These are phyloP conservation scores for Huntiella decipiens DNA, from an alignment of 2,329 filamentous ascomycete genomes.

Conservation along the genomic window DNA sequence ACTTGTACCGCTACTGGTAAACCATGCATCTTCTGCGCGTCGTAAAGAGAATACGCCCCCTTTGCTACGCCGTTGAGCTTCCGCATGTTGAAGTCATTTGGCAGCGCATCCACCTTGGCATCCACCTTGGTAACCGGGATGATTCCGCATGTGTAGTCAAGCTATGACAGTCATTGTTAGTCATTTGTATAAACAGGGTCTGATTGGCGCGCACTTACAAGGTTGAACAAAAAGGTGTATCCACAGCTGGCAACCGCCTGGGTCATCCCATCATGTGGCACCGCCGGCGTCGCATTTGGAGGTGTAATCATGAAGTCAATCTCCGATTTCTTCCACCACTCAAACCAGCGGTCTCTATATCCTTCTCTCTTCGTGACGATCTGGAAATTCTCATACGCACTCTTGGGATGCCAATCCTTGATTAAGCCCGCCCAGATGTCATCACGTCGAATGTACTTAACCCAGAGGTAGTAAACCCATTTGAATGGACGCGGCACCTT, in stretches of 20 bases:
- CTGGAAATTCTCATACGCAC: conserved; percentile 63
- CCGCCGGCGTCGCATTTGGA: conserved; percentile 78
- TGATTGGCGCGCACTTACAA: conserved; percentile 32
- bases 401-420: conserved; percentile 53
- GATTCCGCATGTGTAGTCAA: conserved; percentile 73
- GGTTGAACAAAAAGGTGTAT: conserved; percentile 85
- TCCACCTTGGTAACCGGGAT: conserved; percentile 77
- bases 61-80: conserved; percentile 60
- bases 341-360: conserved; percentile 61
- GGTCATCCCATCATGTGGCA: conserved; percentile 73
- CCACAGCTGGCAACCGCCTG: conserved; percentile 73
- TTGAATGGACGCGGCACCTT: conserved; percentile 53
- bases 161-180: conserved; percentile 22
- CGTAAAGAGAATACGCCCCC: conserved; percentile 73
- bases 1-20: conserved; percentile 75
- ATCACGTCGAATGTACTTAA: conserved; percentile 66
- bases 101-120: conserved; percentile 43
- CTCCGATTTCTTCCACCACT: conserved; percentile 59
- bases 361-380: conserved; percentile 58
- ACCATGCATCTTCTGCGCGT: conserved; percentile 67
- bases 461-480: conserved; percentile 75
- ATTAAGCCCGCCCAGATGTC: conserved; percentile 61
- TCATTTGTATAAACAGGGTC: not conserved
- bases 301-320: conserved; percentile 66
- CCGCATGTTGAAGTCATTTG: conserved; percentile 37